Percentiles rank a stretch among this genome's conserved stretches.
Conservation (phyloP, 495 filamentous ascomycete species). For the Recurvomyces mirabilis region DNA sequence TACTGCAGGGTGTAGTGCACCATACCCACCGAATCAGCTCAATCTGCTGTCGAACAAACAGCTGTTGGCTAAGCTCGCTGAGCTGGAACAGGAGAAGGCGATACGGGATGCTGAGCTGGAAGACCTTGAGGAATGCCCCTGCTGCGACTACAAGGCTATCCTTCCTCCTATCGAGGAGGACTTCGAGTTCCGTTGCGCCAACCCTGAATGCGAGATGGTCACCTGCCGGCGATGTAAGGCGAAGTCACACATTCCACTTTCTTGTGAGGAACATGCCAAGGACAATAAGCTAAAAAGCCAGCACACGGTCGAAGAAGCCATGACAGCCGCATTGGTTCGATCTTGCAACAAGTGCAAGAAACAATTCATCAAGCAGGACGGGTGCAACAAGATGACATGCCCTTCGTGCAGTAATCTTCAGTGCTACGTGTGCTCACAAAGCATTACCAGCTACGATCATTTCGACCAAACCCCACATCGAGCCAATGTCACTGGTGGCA, state of each 20-base stretch:
- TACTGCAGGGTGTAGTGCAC: slow-evolving; percentile 37
- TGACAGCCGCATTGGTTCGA: slow-evolving; percentile 66
- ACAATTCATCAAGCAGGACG: slow-evolving; percentile 59
- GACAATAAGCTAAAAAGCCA: slow-evolving; percentile 49
- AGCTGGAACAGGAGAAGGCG: slow-evolving; percentile 56
- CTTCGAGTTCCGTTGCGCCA: slow-evolving; percentile 63
- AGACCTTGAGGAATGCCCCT: slow-evolving; percentile 49
- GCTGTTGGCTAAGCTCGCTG: slow-evolving; percentile 47
- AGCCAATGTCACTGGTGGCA: not conserved
- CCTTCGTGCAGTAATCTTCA: slow-evolving; percentile 48
- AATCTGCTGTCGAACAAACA: slow-evolving; percentile 47
- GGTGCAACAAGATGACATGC: slow-evolving; percentile 81
- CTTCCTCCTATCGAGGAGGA: slow-evolving; percentile 56
- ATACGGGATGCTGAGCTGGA: slow-evolving; percentile 38
- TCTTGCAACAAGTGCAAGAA: slow-evolving; percentile 48
- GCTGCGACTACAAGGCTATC: slow-evolving; percentile 70
- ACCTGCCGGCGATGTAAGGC: slow-evolving; percentile 66
- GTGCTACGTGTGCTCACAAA: slow-evolving; percentile 62
- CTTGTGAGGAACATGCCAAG: slow-evolving; percentile 56
- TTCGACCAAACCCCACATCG: slow-evolving; percentile 40
- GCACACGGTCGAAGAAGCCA: slow-evolving; percentile 68
- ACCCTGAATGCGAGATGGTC: slow-evolving; percentile 50
- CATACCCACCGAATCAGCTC: slow-evolving; percentile 39
- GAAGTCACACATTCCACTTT: slow-evolving; percentile 62
- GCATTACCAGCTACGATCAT: slow-evolving; percentile 39